phyloP scores from a whole-genome alignment of 2,329 filamentous ascomycete species.

The Phaeosphaeria sp. region DNA sequence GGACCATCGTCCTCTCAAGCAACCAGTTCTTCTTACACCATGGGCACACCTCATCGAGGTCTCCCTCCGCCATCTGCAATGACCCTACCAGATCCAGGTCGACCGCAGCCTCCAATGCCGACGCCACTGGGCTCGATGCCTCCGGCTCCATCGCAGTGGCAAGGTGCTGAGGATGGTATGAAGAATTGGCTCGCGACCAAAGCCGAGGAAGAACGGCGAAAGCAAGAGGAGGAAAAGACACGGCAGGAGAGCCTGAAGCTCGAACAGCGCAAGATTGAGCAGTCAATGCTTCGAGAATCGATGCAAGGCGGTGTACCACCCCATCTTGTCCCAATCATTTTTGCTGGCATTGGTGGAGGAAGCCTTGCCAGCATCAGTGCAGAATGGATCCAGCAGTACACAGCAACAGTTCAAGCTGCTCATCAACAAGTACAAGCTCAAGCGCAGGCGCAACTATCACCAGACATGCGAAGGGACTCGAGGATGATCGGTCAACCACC shows the following conservation, averaged over 20 bases:
- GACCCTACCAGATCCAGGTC: conserved; percentile 57
- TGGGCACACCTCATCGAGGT: conserved; percentile 60
- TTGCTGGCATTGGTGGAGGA: conserved; percentile 59
- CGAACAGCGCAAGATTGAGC: conserved; percentile 60
- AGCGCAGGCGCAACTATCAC: conserved; percentile 49
- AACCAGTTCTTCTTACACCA: conserved; percentile 51
- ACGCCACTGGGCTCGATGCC: conserved; percentile 51
- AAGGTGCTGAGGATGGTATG: conserved; percentile 59
- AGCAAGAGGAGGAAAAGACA: conserved; percentile 62
- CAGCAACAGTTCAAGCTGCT: conserved; percentile 52
- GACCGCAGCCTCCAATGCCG: conserved; percentile 45
- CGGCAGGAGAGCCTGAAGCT: conserved; percentile 57
- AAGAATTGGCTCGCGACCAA: conserved; percentile 59
- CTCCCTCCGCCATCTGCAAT: conserved; percentile 61
- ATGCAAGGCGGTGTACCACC: conserved; percentile 60
- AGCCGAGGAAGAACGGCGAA: conserved; percentile 60
- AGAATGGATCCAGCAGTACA: conserved; percentile 60
- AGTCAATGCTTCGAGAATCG: conserved; percentile 60
- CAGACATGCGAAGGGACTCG: conserved; percentile 51
- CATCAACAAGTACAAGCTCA: conserved; percentile 53
- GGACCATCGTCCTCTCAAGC: conserved; percentile 50
- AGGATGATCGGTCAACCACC: conserved; percentile 50
- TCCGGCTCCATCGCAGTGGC: conserved; percentile 55
- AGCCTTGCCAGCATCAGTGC: conserved; percentile 56
- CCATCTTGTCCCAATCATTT: conserved; percentile 60